Base-by-base conservation (phyloP, 129 eudicot genomes). In the Heracleum sosnowskyi region DNA sequence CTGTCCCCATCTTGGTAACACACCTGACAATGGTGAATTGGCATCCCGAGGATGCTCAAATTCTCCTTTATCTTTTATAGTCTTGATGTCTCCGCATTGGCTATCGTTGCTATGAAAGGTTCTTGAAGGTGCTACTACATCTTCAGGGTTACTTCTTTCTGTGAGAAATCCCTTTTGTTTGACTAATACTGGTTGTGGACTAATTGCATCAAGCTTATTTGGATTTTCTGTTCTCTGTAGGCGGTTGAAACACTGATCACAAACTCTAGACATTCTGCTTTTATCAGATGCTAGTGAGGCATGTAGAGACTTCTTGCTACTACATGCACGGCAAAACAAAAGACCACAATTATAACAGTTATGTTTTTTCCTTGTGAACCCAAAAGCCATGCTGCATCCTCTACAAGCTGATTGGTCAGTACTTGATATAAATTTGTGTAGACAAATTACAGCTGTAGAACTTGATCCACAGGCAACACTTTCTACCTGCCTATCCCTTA, bases 311-410 rank as follows among this genome's bases (percentile, higher is more conserved):
- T 80, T 90, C 81, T 85, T 85, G 83, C 78, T 80, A 57, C 85
- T 83, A 73, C 93, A 89, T 20, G 83, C 46, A 60, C 82, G 70
- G 41, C 94, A 90, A 77, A 87, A 84, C 77, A 82, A 77, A 57
- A 83, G 84, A 13, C 93, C 93, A 44, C 93, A 89, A 34, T 89
- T 87, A 77, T 87, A 89, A 74, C 93, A 89, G 46, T 82, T 87
- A 70, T 89, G 91, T 63, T 80, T 89, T 78, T 87, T 89, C 76
- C 87, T 87, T 72, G 89, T 77, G 64, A 89, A 87, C 44, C 93
- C 82, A 57, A 89, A 89, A 77, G 81, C 85, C 81, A 60, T 46
- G 35, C 71, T 78, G 79, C 93, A 89, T 78, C 87, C 91, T 29
- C 80, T 88, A 76, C 93, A 89, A 51, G 79, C 84, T 40, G 85